Evolutionary conservation across 768 basidiomycete genomes (phyloP), one percentile per base, ranked within the genome.

Genomic region (Pulveroboletus sp.): DNA sequence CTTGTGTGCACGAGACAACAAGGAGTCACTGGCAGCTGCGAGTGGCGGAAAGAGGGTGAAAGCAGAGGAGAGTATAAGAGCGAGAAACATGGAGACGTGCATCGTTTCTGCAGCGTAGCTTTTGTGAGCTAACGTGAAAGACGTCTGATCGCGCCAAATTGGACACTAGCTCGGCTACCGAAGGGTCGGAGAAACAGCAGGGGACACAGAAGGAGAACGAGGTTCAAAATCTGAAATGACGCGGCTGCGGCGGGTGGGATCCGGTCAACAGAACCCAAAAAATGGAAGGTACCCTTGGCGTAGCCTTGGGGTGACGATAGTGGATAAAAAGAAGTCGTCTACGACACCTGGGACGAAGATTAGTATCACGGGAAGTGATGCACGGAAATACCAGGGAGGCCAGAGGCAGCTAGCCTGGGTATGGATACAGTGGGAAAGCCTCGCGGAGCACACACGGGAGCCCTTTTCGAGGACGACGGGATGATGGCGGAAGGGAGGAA

Each of bases 1-100:
- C 27, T 70, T 72, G 61, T 84, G 85, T 30, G 76, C 73, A 30
- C 68, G 73, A 43, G 58, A 76, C 69, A 57, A 69, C 68, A 59
- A 76, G 52, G 44, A 64, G 27, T 39, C 50, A 53, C 54, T 62
- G 48, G 60, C 68, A 47, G 52, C 56, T 50, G 46, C 52, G 39
- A 50, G 57, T 7, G 58, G 56, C 45, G 48, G 47, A 50, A 53
- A 64, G 58, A 64, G 64, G 50, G 46, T 51, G 60, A 58, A 53
- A 33, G 61, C 57, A 32, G 66, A 62, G 49, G 60, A 57, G 26
- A 73, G 63, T 32, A 66, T 56, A 41, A 71, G 61, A 39, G 64
- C 47, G 55, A 73, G 54, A 50, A 68, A 57, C 30, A 55, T 47
- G 50, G 63, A 21, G 37, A 58, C 13, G 41, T 49, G 62, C 72